Evolutionary conservation across 2,329 filamentous ascomycete genomes (phyloP).

Genomic region (Passalora sequoiae): DNA sequence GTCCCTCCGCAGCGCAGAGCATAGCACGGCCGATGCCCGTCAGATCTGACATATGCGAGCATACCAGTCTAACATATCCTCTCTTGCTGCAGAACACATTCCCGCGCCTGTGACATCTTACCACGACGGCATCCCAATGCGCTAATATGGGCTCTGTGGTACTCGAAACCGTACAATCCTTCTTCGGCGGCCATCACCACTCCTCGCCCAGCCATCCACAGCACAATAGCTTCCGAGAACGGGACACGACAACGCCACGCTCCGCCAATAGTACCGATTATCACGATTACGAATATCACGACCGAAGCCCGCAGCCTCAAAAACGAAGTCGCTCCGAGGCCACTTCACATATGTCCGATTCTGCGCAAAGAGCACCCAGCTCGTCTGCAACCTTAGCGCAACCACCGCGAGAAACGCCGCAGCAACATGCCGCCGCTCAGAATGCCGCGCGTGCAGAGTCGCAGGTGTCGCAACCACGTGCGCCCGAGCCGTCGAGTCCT

Average conservation of each 20-base stretch:
- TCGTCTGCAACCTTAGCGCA: conserved; percentile 22
- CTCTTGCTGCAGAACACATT: conserved; percentile 1
- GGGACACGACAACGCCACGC: conserved; percentile 18
- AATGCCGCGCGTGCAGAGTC: conserved; percentile 13
- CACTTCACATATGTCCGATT: conserved; percentile 27
- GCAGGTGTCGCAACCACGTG: conserved; percentile 14
- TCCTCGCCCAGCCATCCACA: conserved; percentile 23
- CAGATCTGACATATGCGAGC: conserved; percentile 5
- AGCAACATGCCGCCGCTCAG: conserved; percentile 15
- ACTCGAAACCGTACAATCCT: conserved; percentile 68
- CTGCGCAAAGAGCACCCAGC: conserved; percentile 30
- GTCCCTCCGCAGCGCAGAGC: neutral
- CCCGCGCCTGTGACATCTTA: conserved; percentile 4
- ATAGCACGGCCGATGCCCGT: conserved; percentile 1
- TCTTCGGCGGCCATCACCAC: conserved; percentile 37
- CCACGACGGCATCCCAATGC: conserved; percentile 16
- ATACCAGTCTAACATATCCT: conserved; percentile 2
- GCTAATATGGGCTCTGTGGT: conserved; percentile 58
- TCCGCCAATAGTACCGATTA: conserved; percentile 10
- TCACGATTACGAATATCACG: conserved; percentile 8
- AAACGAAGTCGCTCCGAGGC: conserved; percentile 25
- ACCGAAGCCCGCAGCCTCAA: conserved; percentile 17
- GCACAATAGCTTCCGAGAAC: conserved; percentile 24
- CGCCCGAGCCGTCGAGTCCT: conserved; percentile 23
- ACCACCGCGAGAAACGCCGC: conserved; percentile 11